Conservation (phyloP, 2,329 filamentous ascomycete genomes). For the Emmonsia crescens region DNA sequence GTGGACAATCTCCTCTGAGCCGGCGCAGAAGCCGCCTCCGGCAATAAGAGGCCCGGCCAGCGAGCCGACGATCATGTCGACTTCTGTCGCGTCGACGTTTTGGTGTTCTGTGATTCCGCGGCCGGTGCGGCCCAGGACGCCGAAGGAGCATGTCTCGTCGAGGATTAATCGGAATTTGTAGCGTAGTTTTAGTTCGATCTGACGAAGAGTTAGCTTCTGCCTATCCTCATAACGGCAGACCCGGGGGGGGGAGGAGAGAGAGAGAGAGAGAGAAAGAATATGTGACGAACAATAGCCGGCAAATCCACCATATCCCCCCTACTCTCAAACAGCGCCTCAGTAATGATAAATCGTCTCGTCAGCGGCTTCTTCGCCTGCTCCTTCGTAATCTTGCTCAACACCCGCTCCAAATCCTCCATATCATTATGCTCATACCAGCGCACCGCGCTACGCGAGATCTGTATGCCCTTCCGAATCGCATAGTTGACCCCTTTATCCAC, state of each 20-base stretch:
- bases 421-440: constrained; percentile 94
- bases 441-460: constrained; percentile 83
- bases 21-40: constrained; percentile 92
- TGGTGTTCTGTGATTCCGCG: constrained; percentile 91
- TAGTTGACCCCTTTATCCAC: constrained; percentile 90
- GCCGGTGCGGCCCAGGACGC: constrained; percentile 81
- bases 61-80: constrained; percentile 96
- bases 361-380: constrained; percentile 82
- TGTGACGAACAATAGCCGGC: constrained; percentile 60
- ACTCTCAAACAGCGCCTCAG: constrained; percentile 87
- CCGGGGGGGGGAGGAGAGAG: not conserved
- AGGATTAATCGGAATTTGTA: constrained; percentile 98
- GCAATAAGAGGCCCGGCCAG: constrained; percentile 82
- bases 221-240: not conserved
- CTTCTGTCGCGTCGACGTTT: constrained; percentile 82
- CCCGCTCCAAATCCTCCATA: constrained; percentile 81
- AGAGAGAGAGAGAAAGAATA: not conserved
- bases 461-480: constrained; percentile 84
- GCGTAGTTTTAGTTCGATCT: constrained; percentile 84
- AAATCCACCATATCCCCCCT: constrained; percentile 75
- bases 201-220: not conserved
- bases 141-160: constrained; percentile 96
- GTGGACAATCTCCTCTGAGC: constrained; percentile 80
- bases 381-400: constrained; percentile 73
- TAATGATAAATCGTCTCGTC: constrained; percentile 89